Percentiles rank a stretch among this genome's conserved stretches.
These are phyloP conservation scores for Ophiostoma sp. DNA, from an alignment of 2,329 filamentous ascomycete genomes.

Conservation along the genomic window DNA sequence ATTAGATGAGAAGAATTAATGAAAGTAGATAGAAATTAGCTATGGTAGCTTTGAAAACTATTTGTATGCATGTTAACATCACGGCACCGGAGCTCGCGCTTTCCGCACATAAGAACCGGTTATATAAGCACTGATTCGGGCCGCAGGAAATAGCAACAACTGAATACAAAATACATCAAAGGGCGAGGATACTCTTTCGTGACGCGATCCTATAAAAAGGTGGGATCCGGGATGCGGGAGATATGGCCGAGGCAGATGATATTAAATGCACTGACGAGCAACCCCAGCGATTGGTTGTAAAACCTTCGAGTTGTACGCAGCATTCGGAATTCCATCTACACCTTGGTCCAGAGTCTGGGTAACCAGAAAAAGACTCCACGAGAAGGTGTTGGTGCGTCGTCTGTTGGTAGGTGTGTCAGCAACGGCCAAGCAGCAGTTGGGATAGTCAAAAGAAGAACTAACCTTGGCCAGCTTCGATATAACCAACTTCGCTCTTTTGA, in stretches of 20 bases:
- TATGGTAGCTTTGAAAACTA: not conserved
- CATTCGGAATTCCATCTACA: not conserved
- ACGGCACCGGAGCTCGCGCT: constrained; percentile 5
- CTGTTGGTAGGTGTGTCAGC: not conserved
- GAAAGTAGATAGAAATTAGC: not conserved
- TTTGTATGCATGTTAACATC: not conserved
- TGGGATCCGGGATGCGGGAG: not conserved
- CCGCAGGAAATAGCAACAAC: not conserved
- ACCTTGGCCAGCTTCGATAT: not conserved
- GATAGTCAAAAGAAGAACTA: not conserved
- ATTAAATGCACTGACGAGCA: not conserved
- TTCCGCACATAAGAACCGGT: not conserved
- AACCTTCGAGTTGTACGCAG: not conserved
- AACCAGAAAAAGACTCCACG: not conserved
- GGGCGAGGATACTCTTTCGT: not conserved
- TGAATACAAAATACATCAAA: not conserved
- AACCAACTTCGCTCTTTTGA: not conserved
- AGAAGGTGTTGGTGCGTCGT: not conserved
- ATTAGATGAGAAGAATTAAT: not conserved
- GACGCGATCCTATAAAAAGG: not conserved
- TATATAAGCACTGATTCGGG: not conserved
- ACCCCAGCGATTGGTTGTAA: not conserved
- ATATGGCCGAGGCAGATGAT: too few relatives aligned
- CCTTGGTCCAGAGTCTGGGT: not conserved
- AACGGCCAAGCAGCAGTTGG: not conserved